Evolutionary conservation across 331 rosid species (phyloP), one percentile per base, ranked within the genome.

Genomic region (Rosa hybrid): DNA sequence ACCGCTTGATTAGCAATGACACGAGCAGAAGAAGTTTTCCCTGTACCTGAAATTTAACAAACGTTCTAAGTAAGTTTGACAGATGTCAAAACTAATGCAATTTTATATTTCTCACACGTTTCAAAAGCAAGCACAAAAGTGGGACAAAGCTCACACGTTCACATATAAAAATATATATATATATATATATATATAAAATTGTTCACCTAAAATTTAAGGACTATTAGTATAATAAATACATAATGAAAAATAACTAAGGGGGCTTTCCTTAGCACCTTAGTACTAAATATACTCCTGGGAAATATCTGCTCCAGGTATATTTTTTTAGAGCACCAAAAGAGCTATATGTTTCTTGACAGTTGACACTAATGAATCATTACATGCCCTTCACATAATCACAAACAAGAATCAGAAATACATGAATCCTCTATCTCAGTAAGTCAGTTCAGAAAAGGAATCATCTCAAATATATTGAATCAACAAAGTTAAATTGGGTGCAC

Each of bases 21-120:
- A 81, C 98, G 98, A 78, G 98, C 98, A 87, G 87, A 91, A 42
- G 98, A 92, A 71, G 98, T 94, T 84, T 94, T 94, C 71, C 98
- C 98, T 17, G 98, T 94, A 81, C 98, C 98, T 94, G 92, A 88
- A 85, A 84, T 69, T 41, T 27, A n/a, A 77, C 81, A 74, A 48
- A 80, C 75, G 80, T 78, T 39, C 62, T 72, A 80, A 83, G 60
- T 82, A 77, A 77, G 76, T 51, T 72, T 59, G 41, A 73, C 73
- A 67, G 64, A 60, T 46, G 80, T 68, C 71, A 71, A 13, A 42
- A 49, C 74, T 25, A 78, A 72, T 75, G 39, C 20, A 38, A 42
- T 0, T 57, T 54, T 68, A 79, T 16, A 38, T 71, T 84, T 44
- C 64, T 77, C 67, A 70, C 25, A 78, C 81, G 57, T 78, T 77